These are phyloP conservation scores for Solanum rostratum DNA, from an alignment of 257 asterid species.

Conservation along the genomic window DNA sequence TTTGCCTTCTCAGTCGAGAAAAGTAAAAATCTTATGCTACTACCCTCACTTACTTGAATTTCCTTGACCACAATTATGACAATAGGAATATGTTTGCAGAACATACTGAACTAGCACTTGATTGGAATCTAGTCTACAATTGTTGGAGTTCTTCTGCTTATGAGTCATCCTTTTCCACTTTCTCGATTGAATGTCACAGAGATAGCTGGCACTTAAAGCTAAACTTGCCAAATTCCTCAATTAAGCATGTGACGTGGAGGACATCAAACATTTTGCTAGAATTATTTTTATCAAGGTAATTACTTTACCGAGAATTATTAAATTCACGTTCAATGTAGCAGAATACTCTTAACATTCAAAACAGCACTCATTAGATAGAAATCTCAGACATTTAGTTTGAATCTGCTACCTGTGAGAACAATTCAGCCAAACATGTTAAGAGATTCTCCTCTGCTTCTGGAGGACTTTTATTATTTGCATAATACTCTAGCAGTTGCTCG, in stretches of 20 bases:
- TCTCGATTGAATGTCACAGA: not conserved
- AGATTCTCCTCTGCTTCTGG: conserved; percentile 72
- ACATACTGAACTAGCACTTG: not conserved
- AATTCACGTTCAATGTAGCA: not conserved
- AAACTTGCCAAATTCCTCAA: not conserved
- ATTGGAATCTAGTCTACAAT: not conserved
- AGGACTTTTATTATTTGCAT: conserved; percentile 40
- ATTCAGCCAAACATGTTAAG: conserved; percentile 81
- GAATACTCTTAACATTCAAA: not conserved
- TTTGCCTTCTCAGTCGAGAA: not conserved
- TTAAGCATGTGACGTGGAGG: not conserved
- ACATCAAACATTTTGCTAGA: not conserved
- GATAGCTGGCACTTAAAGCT: not conserved
- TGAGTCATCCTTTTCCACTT: not conserved
- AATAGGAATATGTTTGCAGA: not conserved
- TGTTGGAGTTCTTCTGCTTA: not conserved
- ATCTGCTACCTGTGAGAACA: conserved; percentile 63
- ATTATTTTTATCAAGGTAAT: not conserved
- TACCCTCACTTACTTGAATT: not conserved
- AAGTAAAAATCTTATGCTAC: not conserved
- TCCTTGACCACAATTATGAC: not conserved
- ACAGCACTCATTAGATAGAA: not conserved
- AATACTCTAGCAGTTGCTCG: conserved; percentile 70
- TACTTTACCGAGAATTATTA: not conserved
- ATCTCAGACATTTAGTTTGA: not conserved